Percentiles rank a stretch among this genome's conserved stretches.
phyloP scores from a whole-genome alignment of 2,329 filamentous ascomycete genomes.

The Ceratocystis destructans region DNA sequence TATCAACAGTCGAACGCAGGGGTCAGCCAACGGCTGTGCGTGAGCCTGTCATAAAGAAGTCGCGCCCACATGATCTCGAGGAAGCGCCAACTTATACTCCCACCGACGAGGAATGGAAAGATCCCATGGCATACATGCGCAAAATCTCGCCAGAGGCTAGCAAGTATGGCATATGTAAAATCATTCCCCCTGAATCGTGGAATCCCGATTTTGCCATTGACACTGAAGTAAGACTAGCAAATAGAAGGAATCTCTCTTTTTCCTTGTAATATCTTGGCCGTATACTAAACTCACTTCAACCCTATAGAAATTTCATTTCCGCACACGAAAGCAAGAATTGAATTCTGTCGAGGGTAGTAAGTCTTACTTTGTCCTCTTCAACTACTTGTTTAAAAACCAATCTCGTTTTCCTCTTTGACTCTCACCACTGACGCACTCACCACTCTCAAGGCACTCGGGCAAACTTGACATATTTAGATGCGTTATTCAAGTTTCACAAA shows the following conservation, averaged over 20 bases:
- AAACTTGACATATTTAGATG: slow-evolving; percentile 91
- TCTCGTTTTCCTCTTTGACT: neutral
- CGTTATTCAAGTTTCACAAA: slow-evolving; percentile 90
- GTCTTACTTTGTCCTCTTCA: slow-evolving; percentile 25
- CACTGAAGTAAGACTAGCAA: slow-evolving; percentile 56
- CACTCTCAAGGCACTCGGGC: slow-evolving; percentile 62
- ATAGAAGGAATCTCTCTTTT: slow-evolving; percentile 1
- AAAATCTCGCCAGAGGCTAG: slow-evolving; percentile 79
- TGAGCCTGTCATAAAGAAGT: slow-evolving; percentile 63
- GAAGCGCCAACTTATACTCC: slow-evolving; percentile 86
- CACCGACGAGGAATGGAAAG: slow-evolving; percentile 85
- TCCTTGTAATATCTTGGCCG: slow-evolving; percentile 7
- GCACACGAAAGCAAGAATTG: slow-evolving; percentile 87
- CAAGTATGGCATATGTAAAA: slow-evolving; percentile 86
- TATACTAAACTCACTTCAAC: slow-evolving; percentile 20
- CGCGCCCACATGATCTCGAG: slow-evolving; percentile 67
- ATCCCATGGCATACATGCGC: slow-evolving; percentile 84
- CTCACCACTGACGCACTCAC: slow-evolving; percentile 5
- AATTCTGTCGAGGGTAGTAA: slow-evolving; percentile 97
- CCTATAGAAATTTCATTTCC: slow-evolving; percentile 79
- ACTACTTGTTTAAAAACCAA: neutral
- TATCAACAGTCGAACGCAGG: slow-evolving; percentile 81
- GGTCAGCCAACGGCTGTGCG: slow-evolving; percentile 65
- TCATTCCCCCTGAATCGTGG: slow-evolving; percentile 88
- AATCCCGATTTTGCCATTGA: slow-evolving; percentile 92